Evolutionary conservation across 2,329 filamentous ascomycete genomes (phyloP), one percentile per base, ranked within the genome.

Genomic region (Hysterium pulicare): DNA sequence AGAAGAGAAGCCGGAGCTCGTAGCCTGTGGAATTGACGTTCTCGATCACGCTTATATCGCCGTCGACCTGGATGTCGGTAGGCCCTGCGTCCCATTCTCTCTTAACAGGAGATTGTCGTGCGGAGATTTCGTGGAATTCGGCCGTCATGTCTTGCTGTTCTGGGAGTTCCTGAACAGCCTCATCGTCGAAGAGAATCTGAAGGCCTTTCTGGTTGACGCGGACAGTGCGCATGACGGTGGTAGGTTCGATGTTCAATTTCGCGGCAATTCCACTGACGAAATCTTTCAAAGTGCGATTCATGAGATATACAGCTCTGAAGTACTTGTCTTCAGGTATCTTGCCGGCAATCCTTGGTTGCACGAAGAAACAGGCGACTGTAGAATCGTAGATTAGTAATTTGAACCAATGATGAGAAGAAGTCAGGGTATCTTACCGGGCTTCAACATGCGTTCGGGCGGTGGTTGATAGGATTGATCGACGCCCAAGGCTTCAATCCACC

Each of bases 101-200:
- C 61, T 72, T 79, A 60, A 67, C 69, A 33, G 56, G 67, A 45
- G 55, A 66, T 39, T 72, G 64, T 38, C 70, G 62, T 61, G 54
- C n/a, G 43, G 71, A 51, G 33, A 87, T 74, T 53, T 93, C 84
- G 44, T 87, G 76, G 45, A 84, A 79, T 54, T 85, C 81, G 32
- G 79, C 78, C 28, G 77, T 72, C 85, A 97, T 93, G 59, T 95
- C 91, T 66, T 97, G 89, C 23, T 90, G 90, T 69, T 98, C 93
- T 2, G 82, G 79, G 40, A 97, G 74, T 64, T 91, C 86, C 33
- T 79, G 79, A 23, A 97, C 81, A 36, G 94, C 84, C 49, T 96
- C 90, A 58, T 97, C 90, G 58, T 97, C 93, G 55, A 97, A 78
- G 59, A 94, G 81, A 42, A 97, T 82, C 57, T 90, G 82, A 1